Conservation (phyloP, 805 yeast species). For the Grigorovia yakushimaensis region DNA sequence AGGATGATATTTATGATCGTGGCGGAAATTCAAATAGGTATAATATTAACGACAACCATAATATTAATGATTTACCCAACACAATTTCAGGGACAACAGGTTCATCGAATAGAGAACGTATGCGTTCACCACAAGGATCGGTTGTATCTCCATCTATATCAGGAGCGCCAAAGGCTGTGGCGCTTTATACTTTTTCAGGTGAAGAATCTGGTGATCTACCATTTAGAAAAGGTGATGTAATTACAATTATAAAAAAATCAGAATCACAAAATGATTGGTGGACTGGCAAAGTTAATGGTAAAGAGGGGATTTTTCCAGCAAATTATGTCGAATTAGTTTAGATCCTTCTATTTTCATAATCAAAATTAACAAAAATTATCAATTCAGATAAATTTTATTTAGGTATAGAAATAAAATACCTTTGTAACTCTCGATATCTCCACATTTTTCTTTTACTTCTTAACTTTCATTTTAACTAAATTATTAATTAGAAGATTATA, state of each 20-base stretch:
- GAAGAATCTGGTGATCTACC: constrained; percentile 90
- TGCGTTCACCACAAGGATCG: constrained; percentile 2
- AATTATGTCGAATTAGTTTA: constrained; percentile 73
- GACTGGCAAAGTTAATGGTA: constrained; percentile 84
- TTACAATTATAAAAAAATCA: constrained; percentile 74
- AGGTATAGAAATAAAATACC: no score
- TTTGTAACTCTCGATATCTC: no score
- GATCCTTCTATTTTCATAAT: no score
- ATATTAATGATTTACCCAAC: constrained; percentile 33
- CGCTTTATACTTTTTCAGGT: constrained; percentile 80
- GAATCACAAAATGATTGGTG: constrained; percentile 96
- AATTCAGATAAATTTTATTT: no score
- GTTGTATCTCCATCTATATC: constrained; percentile 11
- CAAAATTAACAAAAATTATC: no score
- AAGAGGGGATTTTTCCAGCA: constrained; percentile 93
- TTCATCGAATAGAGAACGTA: constrained; percentile 28
- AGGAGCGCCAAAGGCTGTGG: constrained; percentile 70
- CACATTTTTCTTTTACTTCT: no score
- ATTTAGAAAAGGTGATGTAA: constrained; percentile 89
- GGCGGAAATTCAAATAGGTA: constrained; percentile 4
- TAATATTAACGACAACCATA: constrained; percentile 13
- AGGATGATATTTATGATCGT: constrained; percentile 74
- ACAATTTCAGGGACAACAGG: constrained; percentile 29
- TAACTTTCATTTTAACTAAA: not conserved
- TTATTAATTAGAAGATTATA: not conserved